A percentile compares a stretch with the other conserved stretches of the same genome.
Conservation (phyloP, 768 basidiomycete genomes). For the Hysterangium stoloniferum region DNA sequence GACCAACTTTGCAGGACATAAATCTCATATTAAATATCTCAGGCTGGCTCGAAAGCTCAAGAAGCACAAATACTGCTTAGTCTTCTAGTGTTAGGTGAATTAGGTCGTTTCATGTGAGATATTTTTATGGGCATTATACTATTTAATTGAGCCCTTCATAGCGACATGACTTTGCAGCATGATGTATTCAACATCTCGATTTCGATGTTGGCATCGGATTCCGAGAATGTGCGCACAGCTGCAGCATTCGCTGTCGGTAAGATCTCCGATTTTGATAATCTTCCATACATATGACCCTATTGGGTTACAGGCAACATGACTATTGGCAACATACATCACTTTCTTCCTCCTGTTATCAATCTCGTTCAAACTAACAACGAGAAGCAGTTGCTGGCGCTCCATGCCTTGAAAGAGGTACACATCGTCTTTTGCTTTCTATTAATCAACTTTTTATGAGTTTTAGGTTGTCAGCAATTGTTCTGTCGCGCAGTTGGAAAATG, state of each 20-base stretch:
- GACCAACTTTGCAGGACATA: constrained; percentile 32
- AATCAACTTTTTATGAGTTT: not conserved
- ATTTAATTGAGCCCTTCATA: constrained; percentile 24
- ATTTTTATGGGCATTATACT: not conserved
- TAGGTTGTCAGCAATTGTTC: constrained; percentile 91
- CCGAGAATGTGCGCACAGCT: constrained; percentile 82
- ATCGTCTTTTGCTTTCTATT: not conserved
- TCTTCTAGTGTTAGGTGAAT: constrained; percentile 83
- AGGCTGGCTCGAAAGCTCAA: constrained; percentile 47
- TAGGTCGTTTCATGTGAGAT: constrained; percentile 82
- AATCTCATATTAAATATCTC: too few relatives aligned
- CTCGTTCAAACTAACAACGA: constrained; percentile 66
- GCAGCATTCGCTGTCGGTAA: constrained; percentile 90
- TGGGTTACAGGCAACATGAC: constrained; percentile 82
- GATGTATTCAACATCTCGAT: constrained; percentile 74
- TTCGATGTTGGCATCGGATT: constrained; percentile 63
- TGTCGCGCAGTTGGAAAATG: constrained; percentile 70
- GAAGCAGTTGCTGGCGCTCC: constrained; percentile 78
- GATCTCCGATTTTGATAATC: constrained; percentile 15
- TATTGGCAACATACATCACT: constrained; percentile 83
- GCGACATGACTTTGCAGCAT: constrained; percentile 77
- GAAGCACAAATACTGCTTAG: constrained; percentile 70
- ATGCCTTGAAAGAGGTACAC: constrained; percentile 86
- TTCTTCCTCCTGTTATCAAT: constrained; percentile 79
- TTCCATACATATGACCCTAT: not conserved